Base-by-base conservation (phyloP, 2,329 filamentous ascomycete genomes). In the Botrytis porri region DNA sequence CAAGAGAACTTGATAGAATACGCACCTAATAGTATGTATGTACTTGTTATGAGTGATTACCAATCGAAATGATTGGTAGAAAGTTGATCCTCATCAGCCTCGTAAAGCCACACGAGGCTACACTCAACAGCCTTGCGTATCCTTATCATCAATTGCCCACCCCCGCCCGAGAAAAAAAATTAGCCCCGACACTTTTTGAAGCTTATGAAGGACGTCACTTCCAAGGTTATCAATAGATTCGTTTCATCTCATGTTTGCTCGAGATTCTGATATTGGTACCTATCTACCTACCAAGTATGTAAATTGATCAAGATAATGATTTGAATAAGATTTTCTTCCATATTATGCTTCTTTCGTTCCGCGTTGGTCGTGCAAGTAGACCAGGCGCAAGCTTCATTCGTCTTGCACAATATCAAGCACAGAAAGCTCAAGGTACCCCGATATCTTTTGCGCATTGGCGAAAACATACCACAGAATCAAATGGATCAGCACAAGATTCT, bases 361-460 rank as follows among this genome's bases (percentile, higher is more conserved):
- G 77, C 74, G 75, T 76, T 73, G 77, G 79, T 76, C 76, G 76
- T 75, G 74, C 76, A 69, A 77, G 75, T 63, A 78, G 77, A 72
- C 77, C 79, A 74, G 77, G 77, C 70, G 82, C 84, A 75, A 83
- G 83, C 82, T 86, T 88, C 81, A 81, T 86, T 76, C 86, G 84
- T 75, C 82, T 88, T 74, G 87, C 83, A 81, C 87, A 81, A 77
- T 84, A 85, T 77, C 83, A 84, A 70, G 83, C 84, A 70, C 83
- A 83, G 76, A 77, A 75, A 54, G 79, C 75, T 76, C 76, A 76
- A 60, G 76, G 76, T 64, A 66, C 64, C 61, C 62, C 59, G 69
- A 75, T 74, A 82, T 82, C 78, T 54, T 67, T 70, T 43, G 77
- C 81, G 74, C 84, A 86, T 82, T 86, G 62, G 48, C 51, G 63